Evolutionary conservation across 2,329 filamentous ascomycete genomes (phyloP), one percentile per base, ranked within the genome.

Genomic region (Epichloe typhina): DNA sequence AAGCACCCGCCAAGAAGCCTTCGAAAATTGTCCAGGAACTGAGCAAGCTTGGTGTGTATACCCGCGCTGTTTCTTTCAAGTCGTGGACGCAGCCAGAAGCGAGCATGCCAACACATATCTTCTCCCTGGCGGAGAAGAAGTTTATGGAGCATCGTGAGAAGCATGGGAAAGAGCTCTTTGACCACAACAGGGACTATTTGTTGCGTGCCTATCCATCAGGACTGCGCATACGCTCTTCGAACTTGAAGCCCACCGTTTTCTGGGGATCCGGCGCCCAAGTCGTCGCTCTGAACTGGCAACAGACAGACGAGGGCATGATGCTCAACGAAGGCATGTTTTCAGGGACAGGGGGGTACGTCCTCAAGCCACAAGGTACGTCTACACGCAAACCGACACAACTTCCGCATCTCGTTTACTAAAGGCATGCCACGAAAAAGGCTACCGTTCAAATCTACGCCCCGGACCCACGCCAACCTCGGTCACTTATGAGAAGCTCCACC

Each of bases 211-310:
- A 95, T 60, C 91, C 90, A 0, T 88, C 86, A 37, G 88, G 87
- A 1, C 74, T 89, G 52, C 81, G 90, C 6, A 82, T 96, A 49
- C 76, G 80, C 53, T 95, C 88, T 0, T 93, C 87, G 1, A 97
- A 96, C 62, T 73, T 94, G 12, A 88, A 95, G 58, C 89, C 91
- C 4, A 79, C 82, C 1, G 75, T 84, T 3, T 93, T 90, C 66
- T 96, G 90, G 90, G 78, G 88, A 35, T 83, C 87, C 56, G 90
- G 90, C 13, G 84, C 94, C 3, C 90, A 96, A 66, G 84, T 96
- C 58, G 88, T 94, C 1, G 90, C 90, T 0, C 72, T 97, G 54
- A 96, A 96, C 68, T 97, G 90, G 88, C 90, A 97, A 66, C 84
- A 83, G 54, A 83, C 86, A 66, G 89, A 96, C 61, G 84, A 88